Conservation (phyloP, 2,329 filamentous ascomycete species). For the Ophiostoma ulmi region DNA sequence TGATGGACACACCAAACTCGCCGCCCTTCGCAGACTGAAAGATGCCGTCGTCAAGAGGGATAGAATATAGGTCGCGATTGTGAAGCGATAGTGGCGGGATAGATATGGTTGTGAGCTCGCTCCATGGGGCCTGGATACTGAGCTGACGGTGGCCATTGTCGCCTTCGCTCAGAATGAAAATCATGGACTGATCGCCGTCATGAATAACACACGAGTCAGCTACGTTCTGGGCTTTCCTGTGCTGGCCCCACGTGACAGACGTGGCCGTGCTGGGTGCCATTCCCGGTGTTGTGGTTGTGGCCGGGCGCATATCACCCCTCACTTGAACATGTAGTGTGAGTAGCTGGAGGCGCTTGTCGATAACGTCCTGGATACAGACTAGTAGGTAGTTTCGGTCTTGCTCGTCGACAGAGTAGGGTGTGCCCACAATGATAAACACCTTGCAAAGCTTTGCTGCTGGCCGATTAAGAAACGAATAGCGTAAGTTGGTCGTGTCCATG, state of each 20-base stretch:
- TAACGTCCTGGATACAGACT: conserved; percentile 64
- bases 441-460: conserved; percentile 52
- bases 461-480: conserved; percentile 52
- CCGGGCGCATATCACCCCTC: conserved; percentile 28
- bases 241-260: conserved; percentile 44
- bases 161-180: conserved; percentile 64
- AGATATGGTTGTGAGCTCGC: conserved; percentile 60
- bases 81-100: conserved; percentile 56
- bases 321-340: conserved; percentile 56
- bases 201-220: conserved; percentile 67
- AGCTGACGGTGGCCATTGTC: conserved; percentile 60
- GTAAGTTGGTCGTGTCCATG: conserved; percentile 55
- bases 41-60: neutral
- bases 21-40: conserved; percentile 18
- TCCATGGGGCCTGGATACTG: conserved; percentile 72
- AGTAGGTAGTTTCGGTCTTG: conserved; percentile 52
- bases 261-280: neutral
- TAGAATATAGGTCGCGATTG: conserved; percentile 21
- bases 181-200: conserved; percentile 62
- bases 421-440: conserved; percentile 63
- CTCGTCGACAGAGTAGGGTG: conserved; percentile 51
- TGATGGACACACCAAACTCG: conserved; percentile 42
- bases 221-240: conserved; percentile 60
- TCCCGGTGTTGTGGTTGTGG: conserved; percentile 16
- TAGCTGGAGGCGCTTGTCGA: conserved; percentile 63